These are phyloP conservation scores for Myochromella boudieri DNA, from an alignment of 768 basidiomycete genomes.

Conservation along the genomic window DNA sequence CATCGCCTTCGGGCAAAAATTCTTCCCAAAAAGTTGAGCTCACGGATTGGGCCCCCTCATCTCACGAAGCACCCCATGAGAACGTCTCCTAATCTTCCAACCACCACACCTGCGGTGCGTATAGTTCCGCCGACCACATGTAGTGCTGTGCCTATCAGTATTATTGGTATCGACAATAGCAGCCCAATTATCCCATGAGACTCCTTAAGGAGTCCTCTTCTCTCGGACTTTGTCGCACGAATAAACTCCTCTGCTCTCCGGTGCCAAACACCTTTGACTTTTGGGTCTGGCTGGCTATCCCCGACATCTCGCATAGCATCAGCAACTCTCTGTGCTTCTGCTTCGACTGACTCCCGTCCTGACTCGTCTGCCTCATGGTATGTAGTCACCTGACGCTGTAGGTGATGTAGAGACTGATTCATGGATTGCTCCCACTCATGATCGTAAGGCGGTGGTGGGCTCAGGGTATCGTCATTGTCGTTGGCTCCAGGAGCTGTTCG, in stretches of 20 bases:
- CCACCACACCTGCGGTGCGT: background rate
- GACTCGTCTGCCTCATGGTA: conserved; percentile 1
- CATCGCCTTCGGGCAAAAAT: no score
- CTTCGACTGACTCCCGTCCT: conserved; percentile 8
- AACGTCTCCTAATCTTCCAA: conserved; percentile 2
- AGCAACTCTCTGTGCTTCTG: conserved; percentile 8
- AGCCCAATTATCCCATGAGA: background rate
- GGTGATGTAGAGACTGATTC: background rate
- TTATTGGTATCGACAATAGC: conserved; percentile 1
- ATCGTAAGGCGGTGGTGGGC: conserved; percentile 11
- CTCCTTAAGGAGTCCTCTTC: conserved; percentile 2
- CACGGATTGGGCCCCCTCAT: no score
- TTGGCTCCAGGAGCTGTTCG: background rate
- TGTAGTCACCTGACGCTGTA: conserved; percentile 1
- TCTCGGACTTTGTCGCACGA: conserved; percentile 1
- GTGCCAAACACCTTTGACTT: conserved; percentile 6
- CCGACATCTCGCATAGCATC: conserved; percentile 13
- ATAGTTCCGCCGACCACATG: conserved; percentile 1
- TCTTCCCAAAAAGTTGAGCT: no score
- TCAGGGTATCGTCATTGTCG: background rate
- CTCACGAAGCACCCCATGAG: background rate
- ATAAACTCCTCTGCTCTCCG: conserved; percentile 8
- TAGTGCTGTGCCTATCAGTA: background rate
- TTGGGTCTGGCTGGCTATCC: conserved; percentile 9
- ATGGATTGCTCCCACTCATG: background rate